Evolutionary conservation across 306 rosid species (phyloP).

Genomic region (Cicer yamashitae): DNA sequence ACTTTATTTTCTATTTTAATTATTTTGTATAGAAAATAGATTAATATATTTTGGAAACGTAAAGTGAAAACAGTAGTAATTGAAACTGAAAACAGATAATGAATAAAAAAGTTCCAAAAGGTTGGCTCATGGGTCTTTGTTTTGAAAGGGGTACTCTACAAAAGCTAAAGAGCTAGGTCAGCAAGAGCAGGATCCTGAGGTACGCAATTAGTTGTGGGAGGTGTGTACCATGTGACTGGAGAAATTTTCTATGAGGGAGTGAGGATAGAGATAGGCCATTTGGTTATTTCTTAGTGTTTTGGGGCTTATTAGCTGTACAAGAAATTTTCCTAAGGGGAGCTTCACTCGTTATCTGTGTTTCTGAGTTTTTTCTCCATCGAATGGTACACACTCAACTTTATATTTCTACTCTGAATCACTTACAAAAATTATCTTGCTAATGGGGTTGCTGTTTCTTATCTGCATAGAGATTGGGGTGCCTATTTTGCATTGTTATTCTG

Average conservation of each 20-base stretch:
- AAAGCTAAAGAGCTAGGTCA: not conserved
- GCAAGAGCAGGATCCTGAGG: not conserved
- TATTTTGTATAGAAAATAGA: not conserved
- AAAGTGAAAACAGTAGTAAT: not conserved
- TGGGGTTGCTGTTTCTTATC: constrained; percentile 26
- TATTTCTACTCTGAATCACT: constrained; percentile 5
- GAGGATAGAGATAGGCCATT: not conserved
- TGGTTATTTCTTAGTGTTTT: no score
- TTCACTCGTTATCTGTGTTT: no score
- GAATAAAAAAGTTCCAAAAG: not conserved
- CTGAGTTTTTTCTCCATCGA: not conserved
- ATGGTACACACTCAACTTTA: not conserved
- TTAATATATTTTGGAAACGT: not conserved
- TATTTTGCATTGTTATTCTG: constrained; percentile 23
- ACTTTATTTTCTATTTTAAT: not conserved
- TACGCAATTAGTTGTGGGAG: not conserved
- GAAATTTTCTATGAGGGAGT: constrained; percentile 1
- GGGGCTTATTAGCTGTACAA: no score
- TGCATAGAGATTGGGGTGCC: constrained; percentile 23
- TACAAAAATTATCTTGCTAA: constrained; percentile 11
- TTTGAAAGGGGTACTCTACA: not conserved
- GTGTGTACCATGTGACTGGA: not conserved
- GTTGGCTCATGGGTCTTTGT: not conserved
- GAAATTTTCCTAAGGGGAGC: no score
- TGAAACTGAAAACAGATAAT: not conserved